Base-by-base conservation (phyloP, 352 stramenopile genomes). In the Phytophthora kernoviae region DNA sequence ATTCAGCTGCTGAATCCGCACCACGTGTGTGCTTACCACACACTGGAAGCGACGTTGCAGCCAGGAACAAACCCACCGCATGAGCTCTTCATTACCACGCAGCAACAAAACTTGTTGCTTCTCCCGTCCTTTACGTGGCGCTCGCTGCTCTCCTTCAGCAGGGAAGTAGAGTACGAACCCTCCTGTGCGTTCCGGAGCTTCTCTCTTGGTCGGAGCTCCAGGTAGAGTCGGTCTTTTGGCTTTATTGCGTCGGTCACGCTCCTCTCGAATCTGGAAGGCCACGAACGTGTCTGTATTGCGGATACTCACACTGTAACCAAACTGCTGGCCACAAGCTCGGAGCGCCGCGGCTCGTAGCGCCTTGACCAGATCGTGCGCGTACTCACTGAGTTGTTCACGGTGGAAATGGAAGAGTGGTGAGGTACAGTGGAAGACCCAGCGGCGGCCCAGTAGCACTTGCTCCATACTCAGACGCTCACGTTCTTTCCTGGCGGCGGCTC, bases 1-100 rank as follows among this genome's bases (percentile, higher is more conserved):
- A 36, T 88, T 84, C 21, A 69, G 26, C 36, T 77, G 62, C 37
- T 73, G 65, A 18, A 92, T 75, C 40, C 68, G 68, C 53, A 88
- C 66, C n/a, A 68, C 62, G 33, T 76, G 69, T 8, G 67, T 70
- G 41, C 59, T 70, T 30, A 92, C 79, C 6, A 92, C 63, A 46
- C 82, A 90, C 58, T 92, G 82, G 58, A 89, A 92, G 62, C 75
- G 77, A 20, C 69, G 80, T 62, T 92, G 82, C 44, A 92, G 44
- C 82, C 82, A 92, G 14, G 65, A 73, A 44, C 82, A 87, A 11
- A 74, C 58, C 66, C 73, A 81, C 9, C 56, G 52, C 17, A 92
- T 47, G 18, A 92, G 68, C 40, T 81, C 62, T 52, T 84, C 75
- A 24, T 84, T 59, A 56, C 82, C 82, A 37, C 77, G 70, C 30